Evolutionary conservation across 129 eudicot genomes (phyloP).

Genomic region (Flaveria bidentis): DNA sequence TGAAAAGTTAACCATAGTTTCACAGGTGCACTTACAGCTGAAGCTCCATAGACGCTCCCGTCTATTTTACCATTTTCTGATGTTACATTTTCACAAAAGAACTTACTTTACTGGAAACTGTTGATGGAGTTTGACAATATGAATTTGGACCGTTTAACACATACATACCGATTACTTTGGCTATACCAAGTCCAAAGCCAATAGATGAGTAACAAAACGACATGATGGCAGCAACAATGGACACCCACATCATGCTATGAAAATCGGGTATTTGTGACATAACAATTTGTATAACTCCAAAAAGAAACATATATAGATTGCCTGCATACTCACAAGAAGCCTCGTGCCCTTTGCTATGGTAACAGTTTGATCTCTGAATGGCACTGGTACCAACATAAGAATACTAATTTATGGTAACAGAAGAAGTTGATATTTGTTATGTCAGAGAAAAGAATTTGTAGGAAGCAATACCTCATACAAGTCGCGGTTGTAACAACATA

Average conservation of each 20-base stretch:
- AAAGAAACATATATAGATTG: slow-evolving; percentile 50
- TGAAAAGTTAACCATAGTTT: slow-evolving; percentile 67
- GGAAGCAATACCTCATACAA: slow-evolving; percentile 57
- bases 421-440: slow-evolving; percentile 1
- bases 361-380: slow-evolving; percentile 63
- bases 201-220: slow-evolving; percentile 68
- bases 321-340: slow-evolving; percentile 48
- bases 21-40: slow-evolving; percentile 48
- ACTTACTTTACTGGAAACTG: background rate
- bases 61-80: slow-evolving; percentile 64
- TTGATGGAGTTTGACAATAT: background rate
- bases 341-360: slow-evolving; percentile 56
- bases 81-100: slow-evolving; percentile 3
- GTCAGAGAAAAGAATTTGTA: background rate
- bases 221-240: slow-evolving; percentile 72
- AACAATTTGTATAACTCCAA: slow-evolving; percentile 59
- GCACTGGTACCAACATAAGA: slow-evolving; percentile 47
- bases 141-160: background rate
- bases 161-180: slow-evolving; percentile 52
- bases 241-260: slow-evolving; percentile 66
- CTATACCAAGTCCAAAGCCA: slow-evolving; percentile 68
- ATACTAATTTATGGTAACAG: background rate
- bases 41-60: slow-evolving; percentile 68
- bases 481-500: slow-evolving; percentile 70
- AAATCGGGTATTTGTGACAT: slow-evolving; percentile 76